Percentiles rank a stretch among this genome's conserved stretches.
Conservation (phyloP, 1,284 basidiomycete species). For the Gomphus bonarii region DNA sequence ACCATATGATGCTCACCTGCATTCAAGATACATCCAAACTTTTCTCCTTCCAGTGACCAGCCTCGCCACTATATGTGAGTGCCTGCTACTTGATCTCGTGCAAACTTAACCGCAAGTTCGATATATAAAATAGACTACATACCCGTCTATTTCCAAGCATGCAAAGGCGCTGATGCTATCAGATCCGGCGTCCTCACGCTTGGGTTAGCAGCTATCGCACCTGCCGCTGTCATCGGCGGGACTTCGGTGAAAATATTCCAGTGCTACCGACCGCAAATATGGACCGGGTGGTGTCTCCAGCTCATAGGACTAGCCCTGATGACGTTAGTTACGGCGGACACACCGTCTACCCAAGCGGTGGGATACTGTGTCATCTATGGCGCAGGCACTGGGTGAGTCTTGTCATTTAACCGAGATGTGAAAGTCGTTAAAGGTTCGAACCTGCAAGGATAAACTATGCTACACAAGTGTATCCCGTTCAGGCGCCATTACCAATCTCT, state of each 20-base stretch:
- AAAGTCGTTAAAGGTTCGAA: too few species aligned
- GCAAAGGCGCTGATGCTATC: constrained; percentile 10
- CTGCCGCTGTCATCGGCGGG: constrained; percentile 11
- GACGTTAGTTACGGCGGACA: neutral
- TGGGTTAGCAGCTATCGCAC: constrained; percentile 11
- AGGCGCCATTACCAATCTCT: constrained; percentile 23
- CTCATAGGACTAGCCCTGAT: constrained; percentile 5
- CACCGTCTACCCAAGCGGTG: neutral
- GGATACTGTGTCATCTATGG: constrained; percentile 7
- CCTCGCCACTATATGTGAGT: constrained; percentile 9
- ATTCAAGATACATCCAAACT: constrained; percentile 5
- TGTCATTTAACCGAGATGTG: too few species aligned
- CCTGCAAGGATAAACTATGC: constrained; percentile 8
- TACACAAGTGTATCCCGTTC: constrained; percentile 18
- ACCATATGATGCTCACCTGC: neutral
- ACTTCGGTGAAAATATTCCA: constrained; percentile 9
- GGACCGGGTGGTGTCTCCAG: constrained; percentile 9
- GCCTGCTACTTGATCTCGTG: neutral
- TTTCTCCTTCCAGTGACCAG: constrained; percentile 7
- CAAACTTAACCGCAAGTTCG: too few species aligned
- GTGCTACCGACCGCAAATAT: constrained; percentile 15
- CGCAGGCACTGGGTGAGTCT: constrained; percentile 4
- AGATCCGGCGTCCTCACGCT: constrained; percentile 13
- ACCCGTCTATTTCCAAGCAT: constrained; percentile 16
- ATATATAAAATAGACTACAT: constrained; percentile 7